Evolutionary conservation across 306 rosid species (phyloP), one percentile per base, ranked within the genome.

Genomic region (Psophocarpus tetragonolobus): DNA sequence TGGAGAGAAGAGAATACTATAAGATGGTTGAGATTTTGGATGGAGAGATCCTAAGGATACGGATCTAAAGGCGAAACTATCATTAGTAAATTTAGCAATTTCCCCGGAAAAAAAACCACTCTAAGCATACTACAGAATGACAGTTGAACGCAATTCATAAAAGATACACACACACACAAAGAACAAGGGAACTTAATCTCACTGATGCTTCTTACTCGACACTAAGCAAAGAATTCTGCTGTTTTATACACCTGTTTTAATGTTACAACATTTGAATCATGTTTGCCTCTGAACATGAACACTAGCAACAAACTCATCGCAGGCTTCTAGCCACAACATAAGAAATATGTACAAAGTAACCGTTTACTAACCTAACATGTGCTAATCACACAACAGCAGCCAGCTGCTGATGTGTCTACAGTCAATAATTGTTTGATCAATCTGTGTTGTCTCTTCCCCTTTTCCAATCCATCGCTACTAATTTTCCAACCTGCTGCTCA

Each of bases 391-490:
- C 85, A 64, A 50, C 77, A 81, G 79, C 83, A 50, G 65, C 78
- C 75, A 60, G 73, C 61, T 74, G 77, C 65, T 77, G 75, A 70
- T 57, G 30, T 65, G 70, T 75, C 78, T 41, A 68, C 61, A 50
- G 66, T 81, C 73, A 75, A 78, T 8, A 65, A 76, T 29, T 36
- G 35, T 47, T 39, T n/a, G 61, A 73, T 87, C 89, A 89, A 68
- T 82, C 89, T 45, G 83, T 81, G 85, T 82, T 82, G 71, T 88
- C 89, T 80, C 91, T 85, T 71, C 91, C 91, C 68, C 92, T 84
- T 83, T 84, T 91, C 97, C 97, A 92, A 65, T 87, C 97, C 86
- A 76, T 85, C 33, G 87, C 80, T 81, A 88, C 80, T 21, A 84
- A 71, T 80, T 92, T 92, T 80, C 97, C 86, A 0, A 54, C 78